Percentiles rank a stretch among this genome's conserved stretches.
Conservation (phyloP, 2,329 filamentous ascomycete species). For the Geosmithia flava region DNA sequence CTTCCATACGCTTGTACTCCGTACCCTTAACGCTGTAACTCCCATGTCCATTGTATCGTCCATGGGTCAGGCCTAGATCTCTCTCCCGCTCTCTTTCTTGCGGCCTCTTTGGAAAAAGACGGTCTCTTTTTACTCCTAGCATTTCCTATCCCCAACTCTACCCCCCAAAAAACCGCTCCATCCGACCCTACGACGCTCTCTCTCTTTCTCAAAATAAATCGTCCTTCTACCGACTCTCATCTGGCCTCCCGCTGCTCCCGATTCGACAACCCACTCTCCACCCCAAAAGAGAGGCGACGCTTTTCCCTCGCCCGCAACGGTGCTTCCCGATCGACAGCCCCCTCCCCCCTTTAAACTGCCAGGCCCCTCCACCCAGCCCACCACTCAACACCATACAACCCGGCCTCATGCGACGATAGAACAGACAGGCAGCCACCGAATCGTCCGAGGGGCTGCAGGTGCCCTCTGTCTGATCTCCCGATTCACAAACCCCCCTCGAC, state of each 20-base stretch:
- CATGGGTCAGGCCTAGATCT: background rate
- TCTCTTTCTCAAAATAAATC: background rate
- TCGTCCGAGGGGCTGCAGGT: constrained; percentile 16
- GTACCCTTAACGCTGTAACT: too few relatives aligned
- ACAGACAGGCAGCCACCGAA: constrained; percentile 12
- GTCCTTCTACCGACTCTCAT: background rate
- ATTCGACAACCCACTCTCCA: background rate
- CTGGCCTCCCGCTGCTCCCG: background rate
- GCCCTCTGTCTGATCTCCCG: constrained; percentile 6
- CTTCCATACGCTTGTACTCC: too few relatives aligned
- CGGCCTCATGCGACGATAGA: constrained; percentile 18
- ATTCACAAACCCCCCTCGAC: background rate
- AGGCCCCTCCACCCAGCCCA: background rate
- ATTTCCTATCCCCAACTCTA: background rate
- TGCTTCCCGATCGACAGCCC: background rate
- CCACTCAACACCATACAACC: background rate
- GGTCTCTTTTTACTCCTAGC: background rate
- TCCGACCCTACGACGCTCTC: background rate
- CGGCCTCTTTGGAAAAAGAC: background rate
- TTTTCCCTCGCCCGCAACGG: background rate
- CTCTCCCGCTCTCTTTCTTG: too few relatives aligned
- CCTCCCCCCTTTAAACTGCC: background rate
- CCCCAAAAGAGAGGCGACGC: background rate
- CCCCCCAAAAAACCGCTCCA: background rate
- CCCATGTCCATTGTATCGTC: background rate